Evolutionary conservation across 2,329 filamentous ascomycete species (phyloP).

Genomic region (Diaporthe nobilis): DNA sequence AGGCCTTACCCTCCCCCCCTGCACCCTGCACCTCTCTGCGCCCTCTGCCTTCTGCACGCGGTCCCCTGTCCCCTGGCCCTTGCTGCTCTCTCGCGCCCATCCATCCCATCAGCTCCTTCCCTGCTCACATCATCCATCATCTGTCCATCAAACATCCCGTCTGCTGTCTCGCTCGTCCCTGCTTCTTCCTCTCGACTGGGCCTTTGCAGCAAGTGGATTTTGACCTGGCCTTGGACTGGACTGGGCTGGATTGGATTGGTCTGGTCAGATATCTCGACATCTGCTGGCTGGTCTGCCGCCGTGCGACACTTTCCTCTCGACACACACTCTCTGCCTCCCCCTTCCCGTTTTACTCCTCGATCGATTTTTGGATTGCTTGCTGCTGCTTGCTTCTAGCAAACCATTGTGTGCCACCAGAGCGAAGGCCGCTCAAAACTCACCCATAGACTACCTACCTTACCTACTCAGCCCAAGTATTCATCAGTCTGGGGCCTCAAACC

Average conservation of each 20-base stretch:
- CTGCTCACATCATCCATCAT: slow-evolving; percentile 27
- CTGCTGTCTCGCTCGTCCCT: slow-evolving; percentile 22
- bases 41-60: slow-evolving; percentile 10
- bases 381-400: slow-evolving; percentile 27
- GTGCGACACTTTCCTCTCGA: slow-evolving; percentile 26
- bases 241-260: neutral
- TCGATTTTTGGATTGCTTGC: slow-evolving; percentile 10
- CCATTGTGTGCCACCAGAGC: neutral
- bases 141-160: neutral
- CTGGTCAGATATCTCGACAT: slow-evolving; percentile 28
- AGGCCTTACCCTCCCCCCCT: neutral
- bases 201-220: slow-evolving; percentile 4
- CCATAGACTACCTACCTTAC: neutral
- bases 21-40: slow-evolving; percentile 7
- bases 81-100: neutral
- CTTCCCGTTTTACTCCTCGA: neutral
- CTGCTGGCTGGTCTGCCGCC: slow-evolving; percentile 6
- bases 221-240: neutral
- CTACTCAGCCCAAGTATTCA: neutral
- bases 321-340: neutral
- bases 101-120: slow-evolving; percentile 20
- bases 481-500: neutral
- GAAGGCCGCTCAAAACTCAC: neutral
- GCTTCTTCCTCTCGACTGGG: slow-evolving; percentile 7
- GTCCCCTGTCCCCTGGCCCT: slow-evolving; percentile 12